phyloP scores from a whole-genome alignment of 1,139 yeast species.

The Debaryomycetaceae sp. region DNA sequence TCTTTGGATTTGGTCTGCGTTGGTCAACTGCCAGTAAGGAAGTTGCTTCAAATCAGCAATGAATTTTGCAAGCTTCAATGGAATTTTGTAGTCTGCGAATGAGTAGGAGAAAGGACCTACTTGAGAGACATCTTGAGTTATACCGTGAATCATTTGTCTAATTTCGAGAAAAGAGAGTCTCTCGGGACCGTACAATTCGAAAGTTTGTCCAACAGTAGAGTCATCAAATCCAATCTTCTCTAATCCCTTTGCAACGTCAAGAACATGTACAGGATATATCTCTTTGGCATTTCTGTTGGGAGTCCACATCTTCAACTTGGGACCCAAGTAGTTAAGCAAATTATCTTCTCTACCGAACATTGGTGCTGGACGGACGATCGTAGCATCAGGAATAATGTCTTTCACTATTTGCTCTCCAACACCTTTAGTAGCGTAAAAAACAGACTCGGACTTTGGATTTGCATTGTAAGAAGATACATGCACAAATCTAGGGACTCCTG shows the following conservation, averaged over 20 bases:
- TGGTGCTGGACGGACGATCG: conserved; percentile 85
- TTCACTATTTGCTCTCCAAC: conserved; percentile 71
- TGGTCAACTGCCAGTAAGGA: conserved; percentile 67
- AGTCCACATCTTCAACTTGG: conserved; percentile 55
- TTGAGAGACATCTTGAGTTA: conserved; percentile 56
- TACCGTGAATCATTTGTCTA: conserved; percentile 66
- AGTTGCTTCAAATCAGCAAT: conserved; percentile 48
- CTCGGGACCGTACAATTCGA: conserved; percentile 75
- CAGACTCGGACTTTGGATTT: conserved; percentile 61
- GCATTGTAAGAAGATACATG: conserved; percentile 85
- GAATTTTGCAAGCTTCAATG: conserved; percentile 42
- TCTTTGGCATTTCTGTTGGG: conserved; percentile 65
- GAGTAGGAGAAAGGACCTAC: conserved; percentile 47
- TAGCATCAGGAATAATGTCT: conserved; percentile 68
- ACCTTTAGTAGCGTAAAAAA: conserved; percentile 78
- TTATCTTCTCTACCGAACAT: conserved; percentile 76
- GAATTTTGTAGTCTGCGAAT: conserved; percentile 29
- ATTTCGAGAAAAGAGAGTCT: conserved; percentile 61
- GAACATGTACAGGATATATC: conserved; percentile 70
- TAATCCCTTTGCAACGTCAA: conserved; percentile 76
- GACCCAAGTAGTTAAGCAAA: conserved; percentile 63
- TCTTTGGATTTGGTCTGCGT: conserved; percentile 77
- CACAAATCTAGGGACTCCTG: conserved; percentile 70
- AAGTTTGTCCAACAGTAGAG: conserved; percentile 72
- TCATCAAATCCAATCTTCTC: conserved; percentile 82